Conservation (phyloP, 331 rosid genomes). For the Telfairia occidentalis region DNA sequence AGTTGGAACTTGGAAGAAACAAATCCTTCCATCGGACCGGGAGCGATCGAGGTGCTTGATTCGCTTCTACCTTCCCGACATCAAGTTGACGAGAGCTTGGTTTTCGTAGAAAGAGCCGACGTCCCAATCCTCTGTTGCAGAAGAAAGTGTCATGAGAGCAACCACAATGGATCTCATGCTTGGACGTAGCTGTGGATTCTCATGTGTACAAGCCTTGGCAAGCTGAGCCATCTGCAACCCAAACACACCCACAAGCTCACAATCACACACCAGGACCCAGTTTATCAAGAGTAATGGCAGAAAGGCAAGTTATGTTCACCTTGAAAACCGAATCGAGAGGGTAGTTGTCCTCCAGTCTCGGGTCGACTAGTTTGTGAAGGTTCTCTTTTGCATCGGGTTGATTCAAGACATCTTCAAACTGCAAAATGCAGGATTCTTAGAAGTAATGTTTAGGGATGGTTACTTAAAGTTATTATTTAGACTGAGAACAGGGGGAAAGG, state of each 20-base stretch:
- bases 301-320: slow-evolving; percentile 28
- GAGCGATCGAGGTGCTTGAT: neutral
- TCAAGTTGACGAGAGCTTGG: slow-evolving; percentile 43
- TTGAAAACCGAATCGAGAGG: slow-evolving; percentile 56
- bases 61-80: slow-evolving; percentile 55
- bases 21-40: neutral
- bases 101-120: slow-evolving; percentile 55
- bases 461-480: neutral
- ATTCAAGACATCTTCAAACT: slow-evolving; percentile 62
- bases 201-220: slow-evolving; percentile 60
- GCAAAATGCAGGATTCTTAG: slow-evolving; percentile 13
- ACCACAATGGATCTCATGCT: slow-evolving; percentile 76
- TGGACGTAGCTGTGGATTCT: slow-evolving; percentile 58
- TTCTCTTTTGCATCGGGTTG: slow-evolving; percentile 37
- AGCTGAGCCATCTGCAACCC: slow-evolving; percentile 62
- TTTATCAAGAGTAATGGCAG: neutral
- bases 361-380: slow-evolving; percentile 57
- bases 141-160: slow-evolving; percentile 61
- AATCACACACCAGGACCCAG: neutral
- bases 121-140: slow-evolving; percentile 65
- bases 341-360: slow-evolving; percentile 63
- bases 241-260: slow-evolving; percentile 12
- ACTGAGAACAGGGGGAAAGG: neutral
- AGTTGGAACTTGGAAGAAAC: neutral
- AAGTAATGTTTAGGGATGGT: neutral